Percentiles rank a stretch among this genome's conserved stretches.
Conservation (phyloP, 768 basidiomycete genomes). For the Boletus pseudopeckii region DNA sequence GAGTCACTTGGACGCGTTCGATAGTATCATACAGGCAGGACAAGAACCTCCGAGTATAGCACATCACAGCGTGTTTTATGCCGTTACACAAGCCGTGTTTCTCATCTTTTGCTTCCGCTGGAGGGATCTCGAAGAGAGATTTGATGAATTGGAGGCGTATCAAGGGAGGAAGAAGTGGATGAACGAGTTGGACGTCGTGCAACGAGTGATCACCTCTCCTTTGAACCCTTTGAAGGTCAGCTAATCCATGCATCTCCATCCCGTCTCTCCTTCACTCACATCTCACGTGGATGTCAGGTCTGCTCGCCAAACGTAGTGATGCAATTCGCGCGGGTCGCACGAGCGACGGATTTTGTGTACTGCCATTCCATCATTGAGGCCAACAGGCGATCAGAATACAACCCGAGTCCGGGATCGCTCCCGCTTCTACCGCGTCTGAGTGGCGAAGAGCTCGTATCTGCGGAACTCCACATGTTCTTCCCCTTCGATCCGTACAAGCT, state of each 20-base stretch:
- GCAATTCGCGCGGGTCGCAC: constrained; percentile 93
- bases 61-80: constrained; percentile 81
- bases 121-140: constrained; percentile 73
- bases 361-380: constrained; percentile 89
- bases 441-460: constrained; percentile 40
- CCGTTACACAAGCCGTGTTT: constrained; percentile 87
- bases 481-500: constrained; percentile 98
- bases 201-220: constrained; percentile 73
- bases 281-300: constrained; percentile 46
- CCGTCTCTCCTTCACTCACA: not conserved
- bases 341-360: constrained; percentile 87
- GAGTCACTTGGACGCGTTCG: constrained; percentile 71
- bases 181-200: constrained; percentile 69
- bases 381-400: constrained; percentile 70
- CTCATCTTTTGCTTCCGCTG: constrained; percentile 98
- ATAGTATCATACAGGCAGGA: constrained; percentile 44
- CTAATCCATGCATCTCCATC: not conserved
- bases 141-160: constrained; percentile 54
- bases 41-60: constrained; percentile 30
- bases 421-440: constrained; percentile 21
- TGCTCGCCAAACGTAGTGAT: constrained; percentile 88
- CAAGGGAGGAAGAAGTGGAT: constrained; percentile 73
- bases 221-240: constrained; percentile 79
- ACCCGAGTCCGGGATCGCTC: constrained; percentile 24
- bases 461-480: constrained; percentile 91